A percentile compares a stretch with the other conserved stretches of the same genome.
Evolutionary conservation across 2,329 filamentous ascomycete species (phyloP).

Genomic region (Pseudophaeomoniella oleicola): DNA sequence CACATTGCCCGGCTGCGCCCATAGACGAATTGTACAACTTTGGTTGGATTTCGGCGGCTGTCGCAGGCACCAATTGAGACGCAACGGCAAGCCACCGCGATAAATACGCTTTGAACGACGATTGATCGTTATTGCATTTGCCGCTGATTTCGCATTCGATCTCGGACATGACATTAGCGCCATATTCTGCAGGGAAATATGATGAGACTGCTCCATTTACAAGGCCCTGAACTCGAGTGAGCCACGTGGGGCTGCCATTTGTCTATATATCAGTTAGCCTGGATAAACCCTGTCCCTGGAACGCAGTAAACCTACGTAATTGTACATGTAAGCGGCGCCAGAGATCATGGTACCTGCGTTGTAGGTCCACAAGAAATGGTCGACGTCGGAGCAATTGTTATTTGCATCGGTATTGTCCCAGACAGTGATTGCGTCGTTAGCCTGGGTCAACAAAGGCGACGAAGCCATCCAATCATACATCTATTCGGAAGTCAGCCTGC

Average conservation of each 20-base stretch:
- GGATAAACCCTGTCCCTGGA: slow-evolving; percentile 5
- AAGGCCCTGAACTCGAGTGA: slow-evolving; percentile 32
- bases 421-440: slow-evolving; percentile 33
- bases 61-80: slow-evolving; percentile 43
- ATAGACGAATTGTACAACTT: slow-evolving; percentile 36
- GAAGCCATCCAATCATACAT: slow-evolving; percentile 16
- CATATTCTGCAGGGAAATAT: slow-evolving; percentile 33
- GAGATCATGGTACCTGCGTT: slow-evolving; percentile 40
- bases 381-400: slow-evolving; percentile 33
- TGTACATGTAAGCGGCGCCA: slow-evolving; percentile 42
- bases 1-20: slow-evolving; percentile 40
- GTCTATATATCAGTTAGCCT: slow-evolving; percentile 12
- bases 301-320: slow-evolving; percentile 22
- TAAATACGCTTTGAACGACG: slow-evolving; percentile 51
- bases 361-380: slow-evolving; percentile 41
- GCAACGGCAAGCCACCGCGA: slow-evolving; percentile 44
- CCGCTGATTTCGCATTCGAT: slow-evolving; percentile 39
- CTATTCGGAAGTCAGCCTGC: slow-evolving; percentile 40
- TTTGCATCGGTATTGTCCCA: slow-evolving; percentile 40
- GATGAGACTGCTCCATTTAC: slow-evolving; percentile 35
- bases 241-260: slow-evolving; percentile 34
- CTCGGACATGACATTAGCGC: slow-evolving; percentile 42
- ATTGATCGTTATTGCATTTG: slow-evolving; percentile 47
- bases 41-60: slow-evolving; percentile 33
- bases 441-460: slow-evolving; percentile 26